Conservation (phyloP, 306 rosid species). For the Fragaria vesca region DNA sequence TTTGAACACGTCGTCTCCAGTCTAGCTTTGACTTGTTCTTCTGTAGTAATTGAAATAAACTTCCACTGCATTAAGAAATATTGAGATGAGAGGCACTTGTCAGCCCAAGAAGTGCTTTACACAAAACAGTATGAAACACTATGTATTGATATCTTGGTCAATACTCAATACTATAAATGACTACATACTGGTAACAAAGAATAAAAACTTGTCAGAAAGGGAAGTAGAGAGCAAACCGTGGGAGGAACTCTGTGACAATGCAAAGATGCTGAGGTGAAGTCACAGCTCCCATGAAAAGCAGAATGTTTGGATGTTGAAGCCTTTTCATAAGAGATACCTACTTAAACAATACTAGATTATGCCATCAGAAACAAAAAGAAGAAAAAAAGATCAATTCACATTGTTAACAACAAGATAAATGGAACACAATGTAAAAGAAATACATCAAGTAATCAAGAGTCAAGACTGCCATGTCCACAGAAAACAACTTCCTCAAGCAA, state of each 20-base stretch:
- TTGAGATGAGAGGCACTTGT: conserved; percentile 23
- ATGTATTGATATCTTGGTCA: neutral
- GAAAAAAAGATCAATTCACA: no score
- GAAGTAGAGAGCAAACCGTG: conserved; percentile 59
- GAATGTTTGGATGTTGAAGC: conserved; percentile 88
- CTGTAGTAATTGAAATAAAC: conserved; percentile 86
- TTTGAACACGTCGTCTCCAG: conserved; percentile 82
- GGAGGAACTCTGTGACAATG: conserved; percentile 94
- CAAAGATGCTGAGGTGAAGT: conserved; percentile 89
- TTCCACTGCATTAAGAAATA: conserved; percentile 67
- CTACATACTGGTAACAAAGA: neutral
- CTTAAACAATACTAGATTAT: conserved; percentile 6
- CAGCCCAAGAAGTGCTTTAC: conserved; percentile 21
- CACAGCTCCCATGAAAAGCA: conserved; percentile 98
- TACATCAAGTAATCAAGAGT: neutral
- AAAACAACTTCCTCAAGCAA: neutral
- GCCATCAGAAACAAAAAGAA: no score
- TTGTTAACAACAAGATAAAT: neutral
- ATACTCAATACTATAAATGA: conserved; percentile 12
- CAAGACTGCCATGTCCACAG: neutral
- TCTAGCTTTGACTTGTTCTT: conserved; percentile 75
- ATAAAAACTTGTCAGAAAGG: conserved; percentile 6
- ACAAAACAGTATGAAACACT: neutral
- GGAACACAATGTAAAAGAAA: neutral
- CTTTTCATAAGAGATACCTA: conserved; percentile 95